Evolutionary conservation across 495 filamentous ascomycete species (phyloP), one percentile per base, ranked within the genome.

Genomic region (Apiosordaria backusii): DNA sequence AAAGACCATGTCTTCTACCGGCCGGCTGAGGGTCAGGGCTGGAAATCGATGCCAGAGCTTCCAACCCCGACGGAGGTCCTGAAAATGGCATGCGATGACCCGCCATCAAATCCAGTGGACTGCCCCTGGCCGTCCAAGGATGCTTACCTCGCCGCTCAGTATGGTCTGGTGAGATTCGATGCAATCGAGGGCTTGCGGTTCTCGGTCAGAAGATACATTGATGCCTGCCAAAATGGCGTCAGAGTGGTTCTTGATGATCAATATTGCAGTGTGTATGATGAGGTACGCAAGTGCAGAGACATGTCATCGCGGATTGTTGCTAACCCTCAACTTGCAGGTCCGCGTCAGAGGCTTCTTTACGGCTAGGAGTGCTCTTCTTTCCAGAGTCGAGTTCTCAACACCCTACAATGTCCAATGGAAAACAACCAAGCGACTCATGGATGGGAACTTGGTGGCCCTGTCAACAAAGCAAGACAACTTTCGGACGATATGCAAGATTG

Each of bases 371-470:
- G 92, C 91, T 0, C 80, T 91, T 13, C 87, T 89, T 19, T 82
- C 83, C 50, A 85, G 88, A 35, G 75, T 95, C 16, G 84, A 84
- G 16, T 96, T 97, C 72, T 92, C 90, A 50, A 84, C 88, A 0
- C 83, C 80, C 4, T 92, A 88, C 68, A 83, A 78, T n/a, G 88
- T 97, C 40, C 79, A 84, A 0, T 97, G 93, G 93, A 78, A 85
- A 23, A 87, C 92, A 61, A 91, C 90, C 0, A 89, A 87, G 62
- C 85, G 93, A 0, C 80, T 96, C 9, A 82, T 87, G 3, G 79
- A 87, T 0, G 92, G 92, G 0, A 82, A 84, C 0, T 69, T 96
- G 2, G 86, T 97, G 24, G 92, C 87, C 3, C 70, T 97, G 1
- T 87, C 88, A 0, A 86, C 89, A 0, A 80, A 76, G 2, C 64